Evolutionary conservation across 306 rosid genomes (phyloP).

Genomic region (Bauhinia variegata): DNA sequence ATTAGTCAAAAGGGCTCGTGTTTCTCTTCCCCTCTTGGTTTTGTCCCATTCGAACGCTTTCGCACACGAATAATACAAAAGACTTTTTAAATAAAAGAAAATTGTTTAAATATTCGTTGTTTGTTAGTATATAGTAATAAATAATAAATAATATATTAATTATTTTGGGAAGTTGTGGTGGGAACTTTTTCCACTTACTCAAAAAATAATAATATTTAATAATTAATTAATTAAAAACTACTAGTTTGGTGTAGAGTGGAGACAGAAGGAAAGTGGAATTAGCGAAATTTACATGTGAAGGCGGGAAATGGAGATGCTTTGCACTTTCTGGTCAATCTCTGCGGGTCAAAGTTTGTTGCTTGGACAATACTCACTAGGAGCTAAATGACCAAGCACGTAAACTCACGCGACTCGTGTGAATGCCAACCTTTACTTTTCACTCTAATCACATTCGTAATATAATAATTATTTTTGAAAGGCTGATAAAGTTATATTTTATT

Average conservation of each 20-base stretch:
- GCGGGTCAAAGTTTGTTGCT: conserved; percentile 71
- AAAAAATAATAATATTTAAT: conserved; percentile 31
- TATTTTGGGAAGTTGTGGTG: conserved; percentile 39
- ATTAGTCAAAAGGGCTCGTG: conserved; percentile 35
- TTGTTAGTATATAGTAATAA: conserved; percentile 6
- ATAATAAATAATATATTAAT: conserved; percentile 32
- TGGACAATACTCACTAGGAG: conserved; percentile 27
- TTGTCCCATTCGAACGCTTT: neutral
- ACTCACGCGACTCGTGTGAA: conserved; percentile 48
- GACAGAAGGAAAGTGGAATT: conserved; percentile 1
- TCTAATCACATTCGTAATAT: no score
- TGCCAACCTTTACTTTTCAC: conserved; percentile 3
- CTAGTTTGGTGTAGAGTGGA: no score
- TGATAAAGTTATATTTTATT: no score
- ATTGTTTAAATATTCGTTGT: neutral
- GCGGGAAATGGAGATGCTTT: conserved; percentile 43
- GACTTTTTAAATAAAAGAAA: no score
- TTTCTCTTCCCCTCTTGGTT: neutral
- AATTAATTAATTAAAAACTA: neutral
- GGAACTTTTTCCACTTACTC: conserved; percentile 39
- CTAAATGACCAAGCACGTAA: conserved; percentile 45
- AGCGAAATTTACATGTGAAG: conserved; percentile 11
- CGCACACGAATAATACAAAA: neutral
- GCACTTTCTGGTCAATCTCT: no score
- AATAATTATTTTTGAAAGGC: no score